phyloP scores from a whole-genome alignment of 805 yeast species.

The Metschnikowia rubicola region DNA sequence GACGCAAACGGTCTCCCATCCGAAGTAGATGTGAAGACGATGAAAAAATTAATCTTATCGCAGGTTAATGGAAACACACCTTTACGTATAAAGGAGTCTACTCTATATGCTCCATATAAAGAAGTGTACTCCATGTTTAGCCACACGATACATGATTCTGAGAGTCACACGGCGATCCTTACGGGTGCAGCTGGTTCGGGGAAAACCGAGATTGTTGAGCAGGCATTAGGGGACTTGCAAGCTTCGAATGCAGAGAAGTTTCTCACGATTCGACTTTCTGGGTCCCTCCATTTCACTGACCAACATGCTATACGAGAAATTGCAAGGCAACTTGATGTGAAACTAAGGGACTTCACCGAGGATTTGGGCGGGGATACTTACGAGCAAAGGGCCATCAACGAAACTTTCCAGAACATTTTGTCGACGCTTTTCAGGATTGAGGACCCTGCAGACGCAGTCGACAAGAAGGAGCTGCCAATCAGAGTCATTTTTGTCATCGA shows the following conservation, averaged over 20 bases:
- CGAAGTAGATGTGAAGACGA: conserved; percentile 6
- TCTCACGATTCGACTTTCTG: conserved; percentile 63
- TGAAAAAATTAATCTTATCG: conserved; percentile 7
- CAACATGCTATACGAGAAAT: conserved; percentile 77
- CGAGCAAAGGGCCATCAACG: conserved; percentile 53
- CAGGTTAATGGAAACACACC: conserved; percentile 13
- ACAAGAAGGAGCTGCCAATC: conserved; percentile 23
- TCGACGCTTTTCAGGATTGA: conserved; percentile 44
- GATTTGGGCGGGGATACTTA: conserved; percentile 25
- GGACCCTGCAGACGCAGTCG: conserved; percentile 14
- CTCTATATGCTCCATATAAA: conserved; percentile 30
- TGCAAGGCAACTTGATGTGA: conserved; percentile 72
- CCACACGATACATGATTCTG: conserved; percentile 61
- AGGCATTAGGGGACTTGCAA: conserved; percentile 48
- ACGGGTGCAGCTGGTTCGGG: conserved; percentile 82
- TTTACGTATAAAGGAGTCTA: conserved; percentile 7
- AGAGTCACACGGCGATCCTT: conserved; percentile 77
- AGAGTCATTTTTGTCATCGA: conserved; percentile 79
- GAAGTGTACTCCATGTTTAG: conserved; percentile 59
- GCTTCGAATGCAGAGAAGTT: conserved; percentile 46
- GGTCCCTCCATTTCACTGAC: conserved; percentile 72
- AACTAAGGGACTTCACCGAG: conserved; percentile 16
- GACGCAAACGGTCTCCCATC: background rate
- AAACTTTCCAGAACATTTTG: conserved; percentile 59
- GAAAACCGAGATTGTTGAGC: conserved; percentile 60